Percentiles rank a stretch among this genome's conserved stretches.
These are phyloP conservation scores for Herpotrichia juniperi DNA, from an alignment of 2,329 filamentous ascomycete species.

Conservation along the genomic window DNA sequence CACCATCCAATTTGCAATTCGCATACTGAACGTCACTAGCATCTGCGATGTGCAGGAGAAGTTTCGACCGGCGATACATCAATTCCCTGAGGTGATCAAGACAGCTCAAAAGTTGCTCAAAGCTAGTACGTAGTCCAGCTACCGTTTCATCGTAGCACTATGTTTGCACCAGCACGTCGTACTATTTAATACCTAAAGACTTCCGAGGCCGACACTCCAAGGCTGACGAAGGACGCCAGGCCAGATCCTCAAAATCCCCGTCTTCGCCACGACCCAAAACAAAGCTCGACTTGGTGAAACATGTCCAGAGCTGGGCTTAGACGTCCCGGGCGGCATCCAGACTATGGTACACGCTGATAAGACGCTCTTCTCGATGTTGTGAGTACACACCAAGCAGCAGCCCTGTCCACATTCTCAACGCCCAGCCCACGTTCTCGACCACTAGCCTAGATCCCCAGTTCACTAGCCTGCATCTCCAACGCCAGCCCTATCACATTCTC, in stretches of 20 bases:
- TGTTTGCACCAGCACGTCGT: slow-evolving; percentile 1
- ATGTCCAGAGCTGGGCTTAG: slow-evolving; percentile 70
- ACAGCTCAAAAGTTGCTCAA: slow-evolving; percentile 60
- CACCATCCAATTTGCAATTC: slow-evolving; percentile 3
- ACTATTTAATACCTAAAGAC: slow-evolving; percentile 64
- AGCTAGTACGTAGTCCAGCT: slow-evolving; percentile 46
- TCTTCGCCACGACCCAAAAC: slow-evolving; percentile 88
- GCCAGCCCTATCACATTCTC: neutral
- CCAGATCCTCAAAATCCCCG: slow-evolving; percentile 72
- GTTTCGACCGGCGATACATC: slow-evolving; percentile 81
- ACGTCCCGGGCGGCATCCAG: slow-evolving; percentile 56
- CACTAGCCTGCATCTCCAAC: neutral
- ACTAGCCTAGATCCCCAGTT: no score
- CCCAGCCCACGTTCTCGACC: no score
- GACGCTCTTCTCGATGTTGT: slow-evolving; percentile 85
- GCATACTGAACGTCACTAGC: slow-evolving; percentile 55
- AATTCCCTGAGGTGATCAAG: slow-evolving; percentile 75
- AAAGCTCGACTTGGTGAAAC: slow-evolving; percentile 78
- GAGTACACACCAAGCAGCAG: slow-evolving; percentile 4
- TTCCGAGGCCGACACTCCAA: slow-evolving; percentile 59
- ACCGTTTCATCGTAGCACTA: slow-evolving; percentile 48
- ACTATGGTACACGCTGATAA: slow-evolving; percentile 75
- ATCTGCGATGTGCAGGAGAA: slow-evolving; percentile 96
- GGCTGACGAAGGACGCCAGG: slow-evolving; percentile 30
- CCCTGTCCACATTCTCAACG: neutral